Base-by-base conservation (phyloP, 2,329 filamentous ascomycete species). In the Colletotrichum cordylinicola region DNA sequence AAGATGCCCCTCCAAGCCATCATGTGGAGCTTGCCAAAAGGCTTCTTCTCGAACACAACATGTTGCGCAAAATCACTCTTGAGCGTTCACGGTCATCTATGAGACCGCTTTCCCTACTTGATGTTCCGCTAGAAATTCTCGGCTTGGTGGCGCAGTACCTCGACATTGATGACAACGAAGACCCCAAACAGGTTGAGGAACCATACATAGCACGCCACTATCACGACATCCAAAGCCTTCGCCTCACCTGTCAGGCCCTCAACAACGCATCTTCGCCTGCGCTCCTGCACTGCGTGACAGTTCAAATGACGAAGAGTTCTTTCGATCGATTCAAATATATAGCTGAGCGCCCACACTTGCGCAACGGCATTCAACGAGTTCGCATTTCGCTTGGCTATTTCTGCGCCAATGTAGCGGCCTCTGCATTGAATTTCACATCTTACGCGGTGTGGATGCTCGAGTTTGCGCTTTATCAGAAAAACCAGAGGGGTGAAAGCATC, bases 131-230 rank as follows among this genome's bases (percentile, higher is more conserved):
- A 2, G 39, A 43, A n/a, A 9, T 43, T 0, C 18, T 43, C 39
- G 18, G 39, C 39, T 0, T 43, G 9, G 39, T 43, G 39, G 39
- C 1, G 1, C 0, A 3, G 18, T 12, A 43, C 9, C 39, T 43
- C 18, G 39, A 43, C 39, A 0, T 0, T 2, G 12, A n/a, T n/a
- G 0, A 0, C 0, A 1, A 12, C 39, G 39, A 43, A 6, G 9
- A n/a, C 39, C 39, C 39, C 15, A 7, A 37, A 15, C 15, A 16
- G 15, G 35, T 16, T 33, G 31, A 33, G 31, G 2, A 1, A 33
- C 31, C 31, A 9, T 33, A 33, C 31, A 33, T 1, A 10, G 31
- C 31, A 9, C 3, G 3, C 9, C 2, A 2, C 9, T 33, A 8
- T 10, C 9, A 0, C 3, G 9, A 33, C 31, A 43, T 43, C 39